Evolutionary conservation across 2,329 filamentous ascomycete genomes (phyloP).

Genomic region (Tricladium varicosporioides): DNA sequence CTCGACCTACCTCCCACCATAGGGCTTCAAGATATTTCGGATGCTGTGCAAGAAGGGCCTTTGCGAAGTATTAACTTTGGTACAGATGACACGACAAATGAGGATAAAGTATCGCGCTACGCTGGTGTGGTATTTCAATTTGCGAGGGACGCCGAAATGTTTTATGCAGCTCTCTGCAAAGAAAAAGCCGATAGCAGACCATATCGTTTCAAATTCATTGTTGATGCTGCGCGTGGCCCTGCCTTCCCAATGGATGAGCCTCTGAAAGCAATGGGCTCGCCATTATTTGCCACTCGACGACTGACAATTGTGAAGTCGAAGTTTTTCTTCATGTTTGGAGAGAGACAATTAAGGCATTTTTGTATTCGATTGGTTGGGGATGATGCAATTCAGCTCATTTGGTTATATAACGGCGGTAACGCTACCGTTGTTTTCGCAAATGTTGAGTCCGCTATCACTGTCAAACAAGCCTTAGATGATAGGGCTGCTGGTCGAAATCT

Average conservation of each 20-base stretch:
- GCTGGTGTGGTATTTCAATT: constrained; percentile 31
- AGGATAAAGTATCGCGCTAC: constrained; percentile 10
- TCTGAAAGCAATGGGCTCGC: constrained; percentile 26
- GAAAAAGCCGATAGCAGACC: constrained; percentile 21
- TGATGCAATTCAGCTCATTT: constrained; percentile 6
- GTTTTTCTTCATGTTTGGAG: constrained; percentile 31
- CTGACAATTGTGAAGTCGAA: constrained; percentile 32
- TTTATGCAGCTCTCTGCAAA: constrained; percentile 18
- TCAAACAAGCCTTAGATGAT: constrained; percentile 28
- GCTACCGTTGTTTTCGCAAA: constrained; percentile 33
- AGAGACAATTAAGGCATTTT: constrained; percentile 21
- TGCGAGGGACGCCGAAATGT: constrained; percentile 24
- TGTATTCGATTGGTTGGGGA: constrained; percentile 24
- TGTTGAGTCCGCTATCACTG: constrained; percentile 26
- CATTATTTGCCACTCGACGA: constrained; percentile 27
- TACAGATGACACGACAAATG: constrained; percentile 18
- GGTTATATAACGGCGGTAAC: constrained; percentile 34
- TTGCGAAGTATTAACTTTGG: constrained; percentile 30
- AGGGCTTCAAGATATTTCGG: constrained; percentile 26
- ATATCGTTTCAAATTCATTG: constrained; percentile 27
- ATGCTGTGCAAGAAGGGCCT: constrained; percentile 30
- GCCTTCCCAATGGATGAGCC: constrained; percentile 22
- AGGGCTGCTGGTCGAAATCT: constrained; percentile 7
- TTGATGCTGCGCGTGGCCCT: constrained; percentile 25
- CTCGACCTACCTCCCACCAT: constrained; percentile 28